phyloP scores from a whole-genome alignment of 140 eudicot genomes.

The Senecio squalidus region DNA sequence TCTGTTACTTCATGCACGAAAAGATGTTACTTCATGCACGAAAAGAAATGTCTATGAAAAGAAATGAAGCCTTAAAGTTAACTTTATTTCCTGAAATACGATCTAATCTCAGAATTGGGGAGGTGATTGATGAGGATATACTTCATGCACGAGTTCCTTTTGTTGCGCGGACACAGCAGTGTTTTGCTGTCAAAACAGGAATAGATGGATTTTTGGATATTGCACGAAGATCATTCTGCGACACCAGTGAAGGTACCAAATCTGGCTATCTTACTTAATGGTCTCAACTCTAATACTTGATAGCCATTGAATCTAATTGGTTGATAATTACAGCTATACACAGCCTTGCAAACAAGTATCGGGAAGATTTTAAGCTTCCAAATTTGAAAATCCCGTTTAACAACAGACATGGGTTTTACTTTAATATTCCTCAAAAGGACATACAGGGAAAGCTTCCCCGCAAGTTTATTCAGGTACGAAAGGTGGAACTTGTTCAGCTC shows the following conservation, averaged over 20 bases:
- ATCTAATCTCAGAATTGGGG: conserved; percentile 62
- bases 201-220: conserved; percentile 91
- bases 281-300: conserved; percentile 2
- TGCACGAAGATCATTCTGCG: conserved; percentile 93
- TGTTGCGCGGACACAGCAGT: conserved; percentile 97
- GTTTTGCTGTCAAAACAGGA: conserved; percentile 98
- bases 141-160: conserved; percentile 89
- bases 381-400: conserved; percentile 90
- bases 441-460: conserved; percentile 87
- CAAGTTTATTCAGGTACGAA: conserved; percentile 91
- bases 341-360: conserved; percentile 90
- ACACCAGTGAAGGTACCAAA: conserved; percentile 84
- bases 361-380: conserved; percentile 86
- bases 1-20: neutral
- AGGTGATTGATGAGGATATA: conserved; percentile 94
- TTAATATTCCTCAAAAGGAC: conserved; percentile 89
- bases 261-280: neutral
- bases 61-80: neutral
- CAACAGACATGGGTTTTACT: conserved; percentile 93
- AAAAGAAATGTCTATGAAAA: neutral
- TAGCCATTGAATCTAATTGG: conserved; percentile 5
- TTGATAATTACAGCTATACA: conserved; percentile 64
- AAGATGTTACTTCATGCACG: conserved; percentile 1
- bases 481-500: conserved; percentile 11
- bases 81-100: neutral